Percentiles rank a stretch among this genome's conserved stretches.
Evolutionary conservation across 768 basidiomycete species (phyloP).

Genomic region (Boletus subcaerulescens): DNA sequence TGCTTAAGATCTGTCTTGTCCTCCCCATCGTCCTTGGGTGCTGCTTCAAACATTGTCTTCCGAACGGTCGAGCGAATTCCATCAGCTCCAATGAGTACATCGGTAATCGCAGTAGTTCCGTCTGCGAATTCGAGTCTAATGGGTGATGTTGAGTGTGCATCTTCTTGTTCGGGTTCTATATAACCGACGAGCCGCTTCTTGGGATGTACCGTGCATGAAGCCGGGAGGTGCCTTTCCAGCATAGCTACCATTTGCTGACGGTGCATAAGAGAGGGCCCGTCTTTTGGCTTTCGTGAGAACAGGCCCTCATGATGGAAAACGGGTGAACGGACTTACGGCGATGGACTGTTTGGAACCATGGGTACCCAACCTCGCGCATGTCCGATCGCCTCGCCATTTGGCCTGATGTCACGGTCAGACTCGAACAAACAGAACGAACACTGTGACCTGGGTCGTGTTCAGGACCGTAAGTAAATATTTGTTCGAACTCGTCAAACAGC

Average conservation of each 20-base stretch:
- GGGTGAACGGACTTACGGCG: slow-evolving; percentile 14
- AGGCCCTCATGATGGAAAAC: background rate
- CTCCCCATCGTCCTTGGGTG: background rate
- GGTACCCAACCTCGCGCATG: slow-evolving; percentile 30
- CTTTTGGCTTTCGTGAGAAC: slow-evolving; percentile 1
- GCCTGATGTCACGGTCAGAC: background rate
- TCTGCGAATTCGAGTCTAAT: slow-evolving; percentile 14
- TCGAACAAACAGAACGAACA: background rate
- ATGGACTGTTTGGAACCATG: slow-evolving; percentile 23
- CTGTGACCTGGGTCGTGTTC: slow-evolving; percentile 11
- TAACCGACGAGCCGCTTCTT: slow-evolving; percentile 21
- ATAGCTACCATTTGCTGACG: slow-evolving; percentile 20
- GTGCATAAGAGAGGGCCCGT: slow-evolving; percentile 13
- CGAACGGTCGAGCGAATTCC: slow-evolving; percentile 37
- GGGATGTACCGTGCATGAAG: slow-evolving; percentile 14
- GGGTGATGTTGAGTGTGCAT: slow-evolving; percentile 27
- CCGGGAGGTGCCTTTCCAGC: slow-evolving; percentile 18
- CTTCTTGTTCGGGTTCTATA: background rate
- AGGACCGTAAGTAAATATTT: slow-evolving; percentile 12
- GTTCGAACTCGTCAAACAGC: slow-evolving; percentile 34
- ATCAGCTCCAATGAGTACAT: slow-evolving; percentile 46
- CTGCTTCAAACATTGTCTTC: slow-evolving; percentile 20
- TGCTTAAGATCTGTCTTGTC: slow-evolving; percentile 3
- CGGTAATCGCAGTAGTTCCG: slow-evolving; percentile 26
- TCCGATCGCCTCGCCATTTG: slow-evolving; percentile 23